Evolutionary conservation across 768 basidiomycete species (phyloP).

Genomic region (Collybia sordida): DNA sequence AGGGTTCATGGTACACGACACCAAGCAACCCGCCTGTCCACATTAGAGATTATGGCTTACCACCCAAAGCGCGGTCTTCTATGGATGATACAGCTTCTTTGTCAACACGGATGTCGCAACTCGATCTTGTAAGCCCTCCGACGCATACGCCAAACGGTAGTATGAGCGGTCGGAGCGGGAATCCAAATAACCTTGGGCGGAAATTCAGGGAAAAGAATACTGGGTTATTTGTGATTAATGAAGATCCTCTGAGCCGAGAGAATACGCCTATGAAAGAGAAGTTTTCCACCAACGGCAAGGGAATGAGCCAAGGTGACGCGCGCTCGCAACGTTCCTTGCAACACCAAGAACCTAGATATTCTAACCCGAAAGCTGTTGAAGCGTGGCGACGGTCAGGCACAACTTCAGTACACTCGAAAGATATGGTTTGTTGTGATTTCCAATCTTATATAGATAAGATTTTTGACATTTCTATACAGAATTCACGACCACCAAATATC

Average conservation of each 20-base stretch:
- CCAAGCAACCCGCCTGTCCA: slow-evolving; percentile 12
- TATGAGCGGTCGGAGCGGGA: slow-evolving; percentile 22
- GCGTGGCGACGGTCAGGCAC: slow-evolving; percentile 17
- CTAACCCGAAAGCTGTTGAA: slow-evolving; percentile 14
- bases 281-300: neutral
- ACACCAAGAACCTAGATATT: slow-evolving; percentile 10
- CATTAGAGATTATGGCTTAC: slow-evolving; percentile 18
- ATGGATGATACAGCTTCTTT: slow-evolving; percentile 17
- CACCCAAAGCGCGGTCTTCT: slow-evolving; percentile 19
- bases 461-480: no score
- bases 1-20: slow-evolving; percentile 30
- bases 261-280: slow-evolving; percentile 17
- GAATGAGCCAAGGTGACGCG: slow-evolving; percentile 2
- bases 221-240: slow-evolving; percentile 36
- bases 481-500: slow-evolving; percentile 1
- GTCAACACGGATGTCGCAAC: slow-evolving; percentile 35
- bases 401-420: slow-evolving; percentile 5
- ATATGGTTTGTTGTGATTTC: slow-evolving; percentile 7
- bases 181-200: slow-evolving; percentile 9
- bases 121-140: slow-evolving; percentile 31
- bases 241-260: slow-evolving; percentile 33
- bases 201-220: slow-evolving; percentile 25
- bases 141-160: slow-evolving; percentile 11
- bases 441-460: no score
- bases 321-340: neutral